A percentile compares a stretch with the other conserved stretches of the same genome.
Conservation (phyloP, 305 asterid genomes). For the Galium porrigens region DNA sequence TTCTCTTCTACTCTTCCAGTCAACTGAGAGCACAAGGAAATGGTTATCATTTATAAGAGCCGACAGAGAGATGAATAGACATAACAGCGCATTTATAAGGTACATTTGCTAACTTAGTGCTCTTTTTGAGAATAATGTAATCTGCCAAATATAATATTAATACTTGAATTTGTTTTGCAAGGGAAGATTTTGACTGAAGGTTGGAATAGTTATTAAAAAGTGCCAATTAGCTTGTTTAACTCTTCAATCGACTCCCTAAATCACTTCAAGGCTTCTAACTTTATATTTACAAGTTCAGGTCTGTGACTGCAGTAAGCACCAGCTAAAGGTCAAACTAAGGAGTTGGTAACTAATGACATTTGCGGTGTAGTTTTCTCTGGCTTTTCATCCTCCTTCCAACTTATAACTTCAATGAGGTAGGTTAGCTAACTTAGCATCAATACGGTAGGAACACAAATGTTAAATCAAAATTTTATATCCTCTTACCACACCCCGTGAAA, state of each 20-base stretch:
- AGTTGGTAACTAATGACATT: background rate
- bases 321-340: background rate
- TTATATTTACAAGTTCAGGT: background rate
- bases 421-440: background rate
- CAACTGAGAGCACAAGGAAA: constrained; percentile 35
- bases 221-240: background rate
- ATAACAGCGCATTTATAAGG: background rate
- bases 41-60: background rate
- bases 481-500: background rate
- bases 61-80: background rate
- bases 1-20: constrained; percentile 98
- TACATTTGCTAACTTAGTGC: background rate
- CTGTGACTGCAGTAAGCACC: background rate
- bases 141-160: background rate
- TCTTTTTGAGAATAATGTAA: background rate
- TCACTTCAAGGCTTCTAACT: background rate
- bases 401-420: constrained; percentile 6
- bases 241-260: background rate
- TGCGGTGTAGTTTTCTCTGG: background rate
- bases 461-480: background rate
- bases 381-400: background rate
- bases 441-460: background rate
- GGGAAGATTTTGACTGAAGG: background rate
- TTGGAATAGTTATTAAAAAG: background rate
- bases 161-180: background rate